Evolutionary conservation across 2,329 filamentous ascomycete species (phyloP).

Genomic region (Colletotrichum graminicola): DNA sequence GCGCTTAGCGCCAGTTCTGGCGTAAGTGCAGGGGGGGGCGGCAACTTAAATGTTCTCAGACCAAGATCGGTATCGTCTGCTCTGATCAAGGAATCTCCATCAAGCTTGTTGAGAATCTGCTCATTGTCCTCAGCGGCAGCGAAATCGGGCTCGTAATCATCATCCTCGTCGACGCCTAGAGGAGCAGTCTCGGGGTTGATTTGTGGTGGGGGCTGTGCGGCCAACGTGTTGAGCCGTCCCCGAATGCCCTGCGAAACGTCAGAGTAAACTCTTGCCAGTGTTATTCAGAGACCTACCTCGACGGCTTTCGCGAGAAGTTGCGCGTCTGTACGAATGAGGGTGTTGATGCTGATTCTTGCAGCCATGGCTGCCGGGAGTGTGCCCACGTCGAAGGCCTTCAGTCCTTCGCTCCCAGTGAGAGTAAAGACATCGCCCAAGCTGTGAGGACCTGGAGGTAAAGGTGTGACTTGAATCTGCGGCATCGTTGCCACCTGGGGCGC

Average conservation of each 20-base stretch:
- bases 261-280: constrained; percentile 42
- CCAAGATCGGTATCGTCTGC: constrained; percentile 67
- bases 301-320: constrained; percentile 79
- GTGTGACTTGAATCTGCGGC: constrained; percentile 69
- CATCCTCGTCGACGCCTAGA: constrained; percentile 79
- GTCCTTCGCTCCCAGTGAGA: constrained; percentile 78
- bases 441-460: constrained; percentile 80
- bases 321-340: constrained; percentile 79
- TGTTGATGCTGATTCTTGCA: constrained; percentile 83
- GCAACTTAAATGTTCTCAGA: constrained; percentile 84
- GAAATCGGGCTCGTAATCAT: constrained; percentile 89
- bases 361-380: constrained; percentile 81
- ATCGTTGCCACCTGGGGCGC: constrained; percentile 45
- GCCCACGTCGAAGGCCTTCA: constrained; percentile 86
- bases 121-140: constrained; percentile 81
- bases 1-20: constrained; percentile 79
- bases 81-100: constrained; percentile 64
- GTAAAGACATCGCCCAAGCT: constrained; percentile 89
- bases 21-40: constrained; percentile 80
- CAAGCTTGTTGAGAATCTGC: constrained; percentile 82
- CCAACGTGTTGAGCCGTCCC: constrained; percentile 61
- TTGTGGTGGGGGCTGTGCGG: constrained; percentile 58
- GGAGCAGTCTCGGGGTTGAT: constrained; percentile 71
- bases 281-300: constrained; percentile 64
- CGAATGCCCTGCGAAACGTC: constrained; percentile 60